Base-by-base conservation (phyloP, 2,329 filamentous ascomycete genomes). In the Fusarium fujikuroi region DNA sequence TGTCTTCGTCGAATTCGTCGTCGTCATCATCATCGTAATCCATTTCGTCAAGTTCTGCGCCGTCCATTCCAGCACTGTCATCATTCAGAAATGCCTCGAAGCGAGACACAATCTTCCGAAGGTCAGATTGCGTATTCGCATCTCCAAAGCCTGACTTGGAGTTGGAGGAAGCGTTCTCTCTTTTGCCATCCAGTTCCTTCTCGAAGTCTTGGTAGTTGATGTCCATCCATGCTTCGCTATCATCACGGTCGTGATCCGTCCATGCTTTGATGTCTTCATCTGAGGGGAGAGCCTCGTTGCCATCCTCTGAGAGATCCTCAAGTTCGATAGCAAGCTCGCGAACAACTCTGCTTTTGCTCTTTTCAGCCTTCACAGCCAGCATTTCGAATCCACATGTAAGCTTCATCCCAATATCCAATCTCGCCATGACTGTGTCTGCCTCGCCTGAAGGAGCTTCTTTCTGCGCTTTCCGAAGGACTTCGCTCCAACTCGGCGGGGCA, bases 41-140 rank as follows among this genome's bases (percentile, higher is more conserved):
- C 87, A 93, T 93, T 15, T 93, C 92, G 69, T 88, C 86, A 18
- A 93, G 81, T 66, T 94, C 91, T 1, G 92, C 93, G 1, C 95
- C 95, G 52, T 97, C 95, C 10, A 91, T 81, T 2, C 93, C 95
- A 2, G 95, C 94, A 50, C 88, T 88, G 16, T 97, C 93, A 76
- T 98, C 94, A 63, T 97, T 93, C 50, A 99, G 83, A 76, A 99
- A 98, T 18, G 92, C 87, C 78, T 98, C 95, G 78, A 99, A 98
- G n/a, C 94, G 90, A 52, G 93, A 92, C 1, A 99, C 96, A 80
- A 98, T 97, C 78, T 95, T 95, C 60, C 92, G 91, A 28, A 99
- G 85, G 79, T 97, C 92, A 9, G 91, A 90, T 77, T 95, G 91
- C 1, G 91, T 89, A 30, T 85, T 86, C 9, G 88, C 84, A 79